Conservation (phyloP, 1,139 yeast species). For the Candida dubliniensis region DNA sequence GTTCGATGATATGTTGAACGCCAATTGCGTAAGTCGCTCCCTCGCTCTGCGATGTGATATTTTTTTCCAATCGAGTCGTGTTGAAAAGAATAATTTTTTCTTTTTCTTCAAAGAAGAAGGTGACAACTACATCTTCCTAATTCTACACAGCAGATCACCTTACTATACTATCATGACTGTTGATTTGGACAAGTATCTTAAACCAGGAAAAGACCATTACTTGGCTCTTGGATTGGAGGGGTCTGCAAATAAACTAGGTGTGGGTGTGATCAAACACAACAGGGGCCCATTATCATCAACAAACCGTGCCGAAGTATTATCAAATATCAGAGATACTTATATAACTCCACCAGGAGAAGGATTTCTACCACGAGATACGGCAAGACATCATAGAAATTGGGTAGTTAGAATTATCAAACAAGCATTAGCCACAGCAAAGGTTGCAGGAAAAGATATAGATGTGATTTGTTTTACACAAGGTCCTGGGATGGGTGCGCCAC, state of each 20-base stretch:
- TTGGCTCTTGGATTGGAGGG: constrained; percentile 93
- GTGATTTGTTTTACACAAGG: constrained; percentile 96
- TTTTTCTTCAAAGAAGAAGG: not conserved
- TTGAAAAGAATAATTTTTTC: not conserved
- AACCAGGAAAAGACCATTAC: constrained; percentile 50
- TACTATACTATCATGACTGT: constrained; percentile 23
- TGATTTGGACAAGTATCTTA: constrained; percentile 39
- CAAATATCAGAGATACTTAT: constrained; percentile 92
- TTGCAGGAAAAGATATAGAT: constrained; percentile 65
- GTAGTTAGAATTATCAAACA: constrained; percentile 73
- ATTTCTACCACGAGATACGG: constrained; percentile 92
- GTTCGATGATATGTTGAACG: no score
- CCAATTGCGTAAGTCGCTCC: constrained; percentile 1
- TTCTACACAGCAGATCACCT: not conserved
- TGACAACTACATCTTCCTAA: not conserved
- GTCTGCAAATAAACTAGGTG: constrained; percentile 93
- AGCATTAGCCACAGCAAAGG: constrained; percentile 64
- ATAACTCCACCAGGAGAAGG: constrained; percentile 98
- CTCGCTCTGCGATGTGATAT: not conserved
- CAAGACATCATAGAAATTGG: constrained; percentile 95
- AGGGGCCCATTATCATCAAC: constrained; percentile 48
- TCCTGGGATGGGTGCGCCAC: constrained; percentile 99
- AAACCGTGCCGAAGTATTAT: constrained; percentile 71
- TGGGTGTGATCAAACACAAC: constrained; percentile 81
- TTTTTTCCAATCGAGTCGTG: not conserved